These are phyloP conservation scores for Cajanus cajan DNA, from an alignment of 306 rosid genomes.

Conservation along the genomic window DNA sequence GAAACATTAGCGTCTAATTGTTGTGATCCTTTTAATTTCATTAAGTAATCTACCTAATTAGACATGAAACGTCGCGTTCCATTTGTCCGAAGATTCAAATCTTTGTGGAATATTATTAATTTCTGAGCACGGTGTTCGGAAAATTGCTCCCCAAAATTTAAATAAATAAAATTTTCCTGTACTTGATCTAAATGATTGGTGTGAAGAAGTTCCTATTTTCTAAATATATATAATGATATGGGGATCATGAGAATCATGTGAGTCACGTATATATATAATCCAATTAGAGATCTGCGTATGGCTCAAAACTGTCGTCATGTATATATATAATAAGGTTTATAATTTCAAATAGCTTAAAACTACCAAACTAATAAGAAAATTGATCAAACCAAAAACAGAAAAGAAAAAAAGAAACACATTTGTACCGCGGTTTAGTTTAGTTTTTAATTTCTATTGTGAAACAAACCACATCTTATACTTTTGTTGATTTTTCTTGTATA, in stretches of 20 bases:
- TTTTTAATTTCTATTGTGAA: too few relatives aligned
- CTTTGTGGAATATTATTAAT: not conserved
- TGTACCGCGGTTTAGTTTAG: too few relatives aligned
- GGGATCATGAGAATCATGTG: not conserved
- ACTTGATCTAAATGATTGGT: constrained; percentile 1
- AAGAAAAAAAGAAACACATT: too few relatives aligned
- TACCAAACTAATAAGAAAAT: not conserved
- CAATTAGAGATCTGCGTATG: too few relatives aligned
- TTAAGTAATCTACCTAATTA: not conserved
- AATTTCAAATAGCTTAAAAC: too few relatives aligned
- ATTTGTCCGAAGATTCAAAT: not conserved
- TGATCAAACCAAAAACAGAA: too few relatives aligned
- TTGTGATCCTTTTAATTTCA: not conserved
- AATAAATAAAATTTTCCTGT: not conserved
- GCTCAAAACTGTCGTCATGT: too few relatives aligned
- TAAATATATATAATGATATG: not conserved
- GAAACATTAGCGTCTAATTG: not conserved
- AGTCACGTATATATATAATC: not conserved
- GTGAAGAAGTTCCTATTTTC: not conserved
- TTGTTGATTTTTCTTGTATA: too few relatives aligned
- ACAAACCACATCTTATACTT: too few relatives aligned
- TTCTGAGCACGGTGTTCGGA: not conserved
- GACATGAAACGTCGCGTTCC: not conserved
- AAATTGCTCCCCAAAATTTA: not conserved
- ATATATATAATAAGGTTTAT: too few relatives aligned